Evolutionary conservation across 2,329 filamentous ascomycete genomes (phyloP), one percentile per base, ranked within the genome.

Genomic region (Fusarium burgessii): DNA sequence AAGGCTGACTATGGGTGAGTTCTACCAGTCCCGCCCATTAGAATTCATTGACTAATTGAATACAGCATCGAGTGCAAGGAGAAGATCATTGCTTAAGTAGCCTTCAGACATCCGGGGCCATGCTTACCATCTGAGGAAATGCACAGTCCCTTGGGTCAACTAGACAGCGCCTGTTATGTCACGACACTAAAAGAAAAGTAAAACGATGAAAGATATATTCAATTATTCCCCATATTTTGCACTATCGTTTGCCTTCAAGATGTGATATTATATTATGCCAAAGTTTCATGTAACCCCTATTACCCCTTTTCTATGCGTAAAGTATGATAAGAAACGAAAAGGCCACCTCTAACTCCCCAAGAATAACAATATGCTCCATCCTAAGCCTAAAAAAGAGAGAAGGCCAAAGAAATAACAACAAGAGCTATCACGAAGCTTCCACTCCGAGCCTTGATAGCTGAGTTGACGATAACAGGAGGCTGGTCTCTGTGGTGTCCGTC

Each of bases 1-100:
- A 90, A 92, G 86, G 89, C 92, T 80, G 89, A 93, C 77, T 93
- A 94, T 74, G 91, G 90, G 64, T 67, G 29, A 68, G 64, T 55
- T 8, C 23, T 33, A 5, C 7, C 9, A 5, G 7, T 17, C 9
- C 12, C 12, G 2, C 25, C 29, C 11, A 32, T 50, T 32, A 6
- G 7, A 23, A 17, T 11, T 9, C 17, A 15, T 18, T 41, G 20
- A 45, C 64, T 67, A 9, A 67, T 33, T 33, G 42, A 17, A 2
- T 18, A 14, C 23, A 67, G 64, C n/a, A 67, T 67, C 17, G 64
- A 67, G 63, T 67, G 64, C 23, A 63, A 68, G 56, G 64, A 67
- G 49, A 67, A 67, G 64, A 68, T 67, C 35, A 68, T 67, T 40
- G 64, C 63, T 33, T 67, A 67, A 68, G 23, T 29, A 13, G n/a